Percentiles rank a stretch among this genome's conserved stretches.
Conservation (phyloP, 2,329 filamentous ascomycete genomes). For the Ophiostoma quercus region DNA sequence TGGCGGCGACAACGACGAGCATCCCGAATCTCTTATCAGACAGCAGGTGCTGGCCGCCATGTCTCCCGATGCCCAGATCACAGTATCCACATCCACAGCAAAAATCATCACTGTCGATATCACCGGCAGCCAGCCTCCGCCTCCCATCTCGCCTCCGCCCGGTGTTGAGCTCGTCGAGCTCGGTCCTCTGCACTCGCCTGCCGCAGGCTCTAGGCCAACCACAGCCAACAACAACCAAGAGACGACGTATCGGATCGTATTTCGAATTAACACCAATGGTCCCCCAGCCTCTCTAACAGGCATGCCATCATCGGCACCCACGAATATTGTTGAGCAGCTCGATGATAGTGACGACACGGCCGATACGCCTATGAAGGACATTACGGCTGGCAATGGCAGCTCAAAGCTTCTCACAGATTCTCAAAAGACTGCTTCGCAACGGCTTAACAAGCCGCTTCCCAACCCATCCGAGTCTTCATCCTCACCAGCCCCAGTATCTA, state of each 20-base stretch:
- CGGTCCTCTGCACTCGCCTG: conserved; percentile 30
- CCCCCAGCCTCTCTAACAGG: conserved; percentile 12
- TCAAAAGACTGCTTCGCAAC: neutral
- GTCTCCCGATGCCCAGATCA: conserved; percentile 52
- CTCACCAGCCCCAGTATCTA: neutral
- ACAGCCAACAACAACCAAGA: neutral
- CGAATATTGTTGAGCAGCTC: conserved; percentile 25
- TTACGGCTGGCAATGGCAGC: neutral
- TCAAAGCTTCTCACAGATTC: neutral
- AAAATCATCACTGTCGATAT: conserved; percentile 63
- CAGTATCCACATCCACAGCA: conserved; percentile 53
- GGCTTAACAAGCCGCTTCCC: neutral
- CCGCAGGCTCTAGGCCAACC: conserved; percentile 26
- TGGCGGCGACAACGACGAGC: conserved; percentile 40
- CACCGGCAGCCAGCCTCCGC: conserved; percentile 47
- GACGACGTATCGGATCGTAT: conserved; percentile 52
- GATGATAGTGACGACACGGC: conserved; percentile 30
- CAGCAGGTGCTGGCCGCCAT: conserved; percentile 52
- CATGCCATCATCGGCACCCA: neutral
- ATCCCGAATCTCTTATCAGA: conserved; percentile 45
- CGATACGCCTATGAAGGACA: neutral
- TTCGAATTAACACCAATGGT: conserved; percentile 38
- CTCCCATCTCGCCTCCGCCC: conserved; percentile 50
- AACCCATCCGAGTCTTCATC: neutral
- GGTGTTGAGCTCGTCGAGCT: conserved; percentile 57